These are phyloP conservation scores for Mycocentrospora acerina DNA, from an alignment of 2,329 filamentous ascomycete species.

Conservation along the genomic window DNA sequence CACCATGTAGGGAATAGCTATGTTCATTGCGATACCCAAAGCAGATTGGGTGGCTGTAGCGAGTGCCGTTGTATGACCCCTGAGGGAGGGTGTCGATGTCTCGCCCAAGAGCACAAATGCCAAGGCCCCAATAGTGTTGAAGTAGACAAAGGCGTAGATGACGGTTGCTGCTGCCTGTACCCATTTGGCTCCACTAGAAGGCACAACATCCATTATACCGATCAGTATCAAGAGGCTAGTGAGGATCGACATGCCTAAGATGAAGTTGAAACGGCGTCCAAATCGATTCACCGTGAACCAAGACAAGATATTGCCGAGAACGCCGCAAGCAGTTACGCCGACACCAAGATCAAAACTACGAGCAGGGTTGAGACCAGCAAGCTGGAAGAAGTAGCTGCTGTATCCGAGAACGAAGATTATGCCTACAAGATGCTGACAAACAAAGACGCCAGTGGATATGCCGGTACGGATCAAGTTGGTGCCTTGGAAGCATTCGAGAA, in stretches of 20 bases:
- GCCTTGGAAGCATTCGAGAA: conserved; percentile 79
- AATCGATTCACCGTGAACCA: conserved; percentile 76
- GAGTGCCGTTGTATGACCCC: conserved; percentile 85
- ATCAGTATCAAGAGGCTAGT: conserved; percentile 71
- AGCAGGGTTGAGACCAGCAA: conserved; percentile 42
- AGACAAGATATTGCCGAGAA: conserved; percentile 73
- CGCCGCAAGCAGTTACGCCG: conserved; percentile 64
- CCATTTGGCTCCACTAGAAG: conserved; percentile 37
- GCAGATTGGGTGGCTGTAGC: conserved; percentile 52
- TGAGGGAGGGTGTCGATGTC: conserved; percentile 74
- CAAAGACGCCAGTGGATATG: conserved; percentile 54
- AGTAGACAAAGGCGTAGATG: conserved; percentile 65
- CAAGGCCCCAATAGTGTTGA: conserved; percentile 80
- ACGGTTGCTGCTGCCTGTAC: conserved; percentile 32
- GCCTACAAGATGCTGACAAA: conserved; percentile 46
- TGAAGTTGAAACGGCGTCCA: conserved; percentile 71
- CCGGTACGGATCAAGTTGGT: conserved; percentile 75
- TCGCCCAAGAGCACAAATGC: conserved; percentile 84
- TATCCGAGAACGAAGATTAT: conserved; percentile 46
- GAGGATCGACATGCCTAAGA: conserved; percentile 56
- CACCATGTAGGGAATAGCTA: conserved; percentile 43
- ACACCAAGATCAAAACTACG: conserved; percentile 45
- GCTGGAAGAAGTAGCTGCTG: conserved; percentile 46
- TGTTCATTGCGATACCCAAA: conserved; percentile 33
- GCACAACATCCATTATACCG: conserved; percentile 70